Base-by-base conservation (phyloP, 2,329 filamentous ascomycete genomes). In the Beauveria sp. region DNA sequence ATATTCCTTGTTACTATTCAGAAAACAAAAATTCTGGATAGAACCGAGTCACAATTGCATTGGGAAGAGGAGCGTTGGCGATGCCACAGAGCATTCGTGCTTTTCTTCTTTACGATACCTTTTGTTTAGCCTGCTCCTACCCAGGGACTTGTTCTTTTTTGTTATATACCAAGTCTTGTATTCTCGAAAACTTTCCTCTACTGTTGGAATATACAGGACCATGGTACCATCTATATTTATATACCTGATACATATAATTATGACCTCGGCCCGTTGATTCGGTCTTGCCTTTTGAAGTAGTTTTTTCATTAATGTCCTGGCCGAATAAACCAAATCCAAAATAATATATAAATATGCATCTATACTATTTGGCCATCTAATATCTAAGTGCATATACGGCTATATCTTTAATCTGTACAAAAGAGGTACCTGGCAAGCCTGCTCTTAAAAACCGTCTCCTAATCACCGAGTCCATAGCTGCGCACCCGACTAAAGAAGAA, bases 401-500 rank as follows among this genome's bases (percentile, higher is more conserved):
- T 38, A 38, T 38, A 38, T 38, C 34, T 38, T 6, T 12, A 16
- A 16, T 38, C 16, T 16, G 16, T 38, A 16, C 5, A 6, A 38
- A 38, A 6, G 34, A 38, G 5, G 34, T 14, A 1, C 12, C 12
- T 14, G 12, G 6, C 14, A 16, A 5, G 8, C 3, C 20, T 10
- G 20, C 20, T 22, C 24, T 10, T 26, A 1, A 18, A 12, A 14
- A 10, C 12, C 18, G 10, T 38, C 18, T 6, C 10, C 34, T 48
- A 60, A n/a, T 60, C 57, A 76, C 79, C 22, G 79, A 79, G 60
- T 75, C 68, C 84, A 65, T 87, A 88, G 65, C 84, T 86, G 73
- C 78, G 82, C 4, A 89, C 86, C 14, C 86, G 77, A 69, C 86
- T 88, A 67, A 88, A 89, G 69, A 87, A 84, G 69, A 84, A 89